Evolutionary conservation across 1,284 basidiomycete species (phyloP).

Genomic region (Apiotrichum siamense): DNA sequence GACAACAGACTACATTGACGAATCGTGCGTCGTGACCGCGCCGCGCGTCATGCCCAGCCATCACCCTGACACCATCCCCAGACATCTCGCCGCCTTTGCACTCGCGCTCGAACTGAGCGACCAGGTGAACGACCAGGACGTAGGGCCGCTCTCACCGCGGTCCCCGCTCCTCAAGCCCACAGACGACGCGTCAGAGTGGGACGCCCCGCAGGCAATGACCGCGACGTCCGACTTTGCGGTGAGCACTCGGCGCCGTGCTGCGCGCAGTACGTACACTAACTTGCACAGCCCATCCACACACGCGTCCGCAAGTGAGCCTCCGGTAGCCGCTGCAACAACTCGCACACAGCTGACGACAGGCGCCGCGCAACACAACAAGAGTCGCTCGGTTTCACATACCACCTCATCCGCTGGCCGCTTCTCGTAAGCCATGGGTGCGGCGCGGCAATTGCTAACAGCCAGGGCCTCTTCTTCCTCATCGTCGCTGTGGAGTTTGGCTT

Average conservation of each 20-base stretch:
- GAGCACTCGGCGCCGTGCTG: too few relatives aligned
- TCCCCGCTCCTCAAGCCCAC: constrained; percentile 20
- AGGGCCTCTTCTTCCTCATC: constrained; percentile 76
- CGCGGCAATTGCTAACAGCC: background rate
- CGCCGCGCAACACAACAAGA: constrained; percentile 1
- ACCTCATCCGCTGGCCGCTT: constrained; percentile 80
- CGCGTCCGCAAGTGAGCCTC: constrained; percentile 52
- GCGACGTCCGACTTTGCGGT: constrained; percentile 83
- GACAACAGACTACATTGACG: constrained; percentile 60
- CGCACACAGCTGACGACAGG: constrained; percentile 4
- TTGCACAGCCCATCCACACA: constrained; percentile 63
- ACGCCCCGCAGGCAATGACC: constrained; percentile 59
- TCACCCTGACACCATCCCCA: constrained; percentile 12
- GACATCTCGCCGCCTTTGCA: constrained; percentile 43
- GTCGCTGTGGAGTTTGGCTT: constrained; percentile 80
- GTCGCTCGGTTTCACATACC: constrained; percentile 68
- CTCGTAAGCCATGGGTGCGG: constrained; percentile 57
- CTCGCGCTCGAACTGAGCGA: constrained; percentile 41
- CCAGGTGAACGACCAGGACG: constrained; percentile 27
- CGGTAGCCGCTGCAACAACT: background rate
- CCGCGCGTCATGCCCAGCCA: background rate
- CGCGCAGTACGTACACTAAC: background rate
- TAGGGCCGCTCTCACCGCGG: constrained; percentile 25
- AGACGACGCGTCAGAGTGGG: constrained; percentile 11
- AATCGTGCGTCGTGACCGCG: constrained; percentile 62